Evolutionary conservation across 305 asterid species (phyloP).

Genomic region (Nicotiana rustica): DNA sequence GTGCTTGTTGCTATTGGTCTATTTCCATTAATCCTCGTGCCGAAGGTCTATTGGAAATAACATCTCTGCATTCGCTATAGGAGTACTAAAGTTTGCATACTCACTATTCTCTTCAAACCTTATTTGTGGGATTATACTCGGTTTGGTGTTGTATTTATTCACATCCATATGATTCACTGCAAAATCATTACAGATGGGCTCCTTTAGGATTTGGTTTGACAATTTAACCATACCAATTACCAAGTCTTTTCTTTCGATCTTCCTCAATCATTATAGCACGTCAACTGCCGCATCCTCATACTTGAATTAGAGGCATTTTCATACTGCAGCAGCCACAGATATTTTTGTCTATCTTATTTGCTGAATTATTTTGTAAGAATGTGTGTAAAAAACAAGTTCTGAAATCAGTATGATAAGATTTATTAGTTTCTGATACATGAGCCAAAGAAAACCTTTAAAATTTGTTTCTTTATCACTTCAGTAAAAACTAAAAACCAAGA

Average conservation of each 20-base stretch:
- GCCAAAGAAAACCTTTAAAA: too few species aligned
- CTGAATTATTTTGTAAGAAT: conserved; percentile 24
- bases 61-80: too few species aligned
- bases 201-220: conserved; percentile 30
- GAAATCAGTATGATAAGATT: neutral
- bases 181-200: conserved; percentile 11
- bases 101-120: too few species aligned
- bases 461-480: too few species aligned
- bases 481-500: too few species aligned
- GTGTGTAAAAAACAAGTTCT: neutral
- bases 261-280: neutral
- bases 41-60: too few species aligned
- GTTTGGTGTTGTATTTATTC: too few species aligned
- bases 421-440: too few species aligned
- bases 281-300: conserved; percentile 1
- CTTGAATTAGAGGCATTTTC: conserved; percentile 29
- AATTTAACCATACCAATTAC: neutral
- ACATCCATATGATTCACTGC: neutral
- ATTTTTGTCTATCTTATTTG: neutral
- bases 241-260: neutral
- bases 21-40: too few species aligned
- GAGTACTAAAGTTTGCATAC: too few species aligned
- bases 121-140: too few species aligned
- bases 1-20: too few species aligned
- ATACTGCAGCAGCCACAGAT: neutral